Conservation (phyloP, 164 flowering plant genomes). For the Sextonia rubra region DNA sequence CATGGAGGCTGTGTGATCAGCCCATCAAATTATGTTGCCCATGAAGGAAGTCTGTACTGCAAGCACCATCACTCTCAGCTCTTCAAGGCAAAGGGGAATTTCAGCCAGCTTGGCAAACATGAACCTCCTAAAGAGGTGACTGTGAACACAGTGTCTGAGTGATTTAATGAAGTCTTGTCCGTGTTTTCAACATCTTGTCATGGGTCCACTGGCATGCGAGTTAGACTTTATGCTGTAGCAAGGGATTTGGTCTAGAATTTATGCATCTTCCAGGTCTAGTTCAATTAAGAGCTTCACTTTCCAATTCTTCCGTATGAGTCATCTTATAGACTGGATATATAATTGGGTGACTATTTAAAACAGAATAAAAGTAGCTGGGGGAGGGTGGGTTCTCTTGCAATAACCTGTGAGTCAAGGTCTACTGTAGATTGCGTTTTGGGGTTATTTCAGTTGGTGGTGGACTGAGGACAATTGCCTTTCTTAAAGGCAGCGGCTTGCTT, state of each 20-base stretch:
- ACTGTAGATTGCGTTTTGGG: background rate
- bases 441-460: too few species aligned
- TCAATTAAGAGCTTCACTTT: background rate
- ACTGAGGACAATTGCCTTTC: too few species aligned
- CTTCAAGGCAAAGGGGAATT: conserved; percentile 80
- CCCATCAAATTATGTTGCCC: conserved; percentile 80
- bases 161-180: background rate
- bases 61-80: conserved; percentile 80
- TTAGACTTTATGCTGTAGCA: background rate
- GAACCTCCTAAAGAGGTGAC: conserved; percentile 35
- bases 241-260: too few species aligned
- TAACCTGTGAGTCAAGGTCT: background rate
- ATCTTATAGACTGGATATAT: background rate
- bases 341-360: background rate
- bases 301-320: background rate
- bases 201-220: background rate
- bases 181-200: background rate
- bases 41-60: conserved; percentile 71
- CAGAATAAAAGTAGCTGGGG: background rate
- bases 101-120: conserved; percentile 68
- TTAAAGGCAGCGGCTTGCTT: too few species aligned
- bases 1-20: conserved; percentile 84
- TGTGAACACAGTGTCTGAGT: conserved; percentile 29
- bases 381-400: conserved; percentile 1
- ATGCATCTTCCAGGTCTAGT: too few species aligned